Conservation (phyloP, 2,329 filamentous ascomycete species). For the Curvularia spicifera region DNA sequence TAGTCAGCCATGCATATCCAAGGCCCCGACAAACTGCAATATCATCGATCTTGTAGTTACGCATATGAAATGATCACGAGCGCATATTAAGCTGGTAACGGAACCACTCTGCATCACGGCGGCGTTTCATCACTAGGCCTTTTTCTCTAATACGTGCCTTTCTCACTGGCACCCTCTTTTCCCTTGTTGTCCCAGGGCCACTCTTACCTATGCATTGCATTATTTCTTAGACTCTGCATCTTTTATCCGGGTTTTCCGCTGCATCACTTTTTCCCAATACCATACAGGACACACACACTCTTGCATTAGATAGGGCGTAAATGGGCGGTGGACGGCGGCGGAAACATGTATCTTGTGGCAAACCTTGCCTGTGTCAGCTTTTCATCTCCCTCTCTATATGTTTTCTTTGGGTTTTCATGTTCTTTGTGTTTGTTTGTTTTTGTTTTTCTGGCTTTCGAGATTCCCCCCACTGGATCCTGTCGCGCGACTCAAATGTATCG, state of each 20-base stretch:
- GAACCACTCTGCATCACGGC: background rate
- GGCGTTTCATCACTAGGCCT: background rate
- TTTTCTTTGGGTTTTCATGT: too few relatives aligned
- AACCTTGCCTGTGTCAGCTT: background rate
- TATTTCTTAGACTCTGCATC: background rate
- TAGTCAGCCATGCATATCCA: conserved; percentile 20
- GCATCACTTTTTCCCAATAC: background rate
- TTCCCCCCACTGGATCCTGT: too few relatives aligned
- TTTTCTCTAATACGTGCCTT: background rate
- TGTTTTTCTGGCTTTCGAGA: too few relatives aligned
- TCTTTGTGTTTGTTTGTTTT: too few relatives aligned
- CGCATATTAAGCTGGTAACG: background rate
- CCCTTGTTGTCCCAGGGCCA: background rate
- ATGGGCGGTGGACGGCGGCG: background rate
- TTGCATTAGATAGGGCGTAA: conserved; percentile 14
- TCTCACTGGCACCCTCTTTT: background rate
- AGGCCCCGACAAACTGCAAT: background rate
- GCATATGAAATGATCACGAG: background rate
- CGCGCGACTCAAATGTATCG: too few relatives aligned
- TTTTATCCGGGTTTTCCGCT: background rate
- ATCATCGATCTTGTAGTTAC: background rate
- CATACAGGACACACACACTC: background rate
- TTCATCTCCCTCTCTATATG: background rate
- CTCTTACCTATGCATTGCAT: background rate
- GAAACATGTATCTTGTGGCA: background rate